These are phyloP conservation scores for Paulownia fortunei DNA, from an alignment of 257 asterid species.

Conservation along the genomic window DNA sequence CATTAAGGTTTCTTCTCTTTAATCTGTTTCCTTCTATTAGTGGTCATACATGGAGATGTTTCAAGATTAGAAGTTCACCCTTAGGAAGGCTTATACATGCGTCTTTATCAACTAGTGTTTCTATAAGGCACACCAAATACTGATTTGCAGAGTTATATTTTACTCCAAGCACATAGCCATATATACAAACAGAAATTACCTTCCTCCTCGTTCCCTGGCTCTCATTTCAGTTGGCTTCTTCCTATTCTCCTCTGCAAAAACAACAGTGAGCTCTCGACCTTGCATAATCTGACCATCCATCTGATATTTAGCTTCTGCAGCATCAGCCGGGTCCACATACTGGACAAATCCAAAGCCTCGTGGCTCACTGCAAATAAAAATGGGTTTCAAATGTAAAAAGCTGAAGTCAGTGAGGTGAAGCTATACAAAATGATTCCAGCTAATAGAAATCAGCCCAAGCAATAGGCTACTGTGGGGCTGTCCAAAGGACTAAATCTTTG, in stretches of 20 bases:
- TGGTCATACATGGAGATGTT: too few species aligned
- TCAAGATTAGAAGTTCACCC: too few species aligned
- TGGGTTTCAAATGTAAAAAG: neutral
- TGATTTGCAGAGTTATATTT: neutral
- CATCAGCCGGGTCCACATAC: constrained; percentile 78
- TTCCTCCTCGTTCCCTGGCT: constrained; percentile 56
- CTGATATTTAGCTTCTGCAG: constrained; percentile 76
- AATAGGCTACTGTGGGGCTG: neutral
- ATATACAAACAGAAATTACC: constrained; percentile 34
- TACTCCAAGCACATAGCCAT: neutral
- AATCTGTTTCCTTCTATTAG: too few species aligned
- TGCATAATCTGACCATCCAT: constrained; percentile 73
- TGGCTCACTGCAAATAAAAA: constrained; percentile 55
- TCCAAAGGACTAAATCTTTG: neutral
- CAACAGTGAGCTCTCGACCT: constrained; percentile 83
- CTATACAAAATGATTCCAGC: neutral
- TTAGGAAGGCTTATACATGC: neutral
- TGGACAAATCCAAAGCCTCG: constrained; percentile 88
- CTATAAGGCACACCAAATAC: neutral
- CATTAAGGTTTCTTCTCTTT: too few species aligned
- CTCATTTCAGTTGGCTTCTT: constrained; percentile 82
- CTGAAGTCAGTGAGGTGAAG: neutral
- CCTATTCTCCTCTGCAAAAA: constrained; percentile 82
- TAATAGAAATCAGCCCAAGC: neutral
- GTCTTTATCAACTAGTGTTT: neutral